Evolutionary conservation across 2,329 filamentous ascomycete species (phyloP).

Genomic region (Hymenoscyphus fructigenus): DNA sequence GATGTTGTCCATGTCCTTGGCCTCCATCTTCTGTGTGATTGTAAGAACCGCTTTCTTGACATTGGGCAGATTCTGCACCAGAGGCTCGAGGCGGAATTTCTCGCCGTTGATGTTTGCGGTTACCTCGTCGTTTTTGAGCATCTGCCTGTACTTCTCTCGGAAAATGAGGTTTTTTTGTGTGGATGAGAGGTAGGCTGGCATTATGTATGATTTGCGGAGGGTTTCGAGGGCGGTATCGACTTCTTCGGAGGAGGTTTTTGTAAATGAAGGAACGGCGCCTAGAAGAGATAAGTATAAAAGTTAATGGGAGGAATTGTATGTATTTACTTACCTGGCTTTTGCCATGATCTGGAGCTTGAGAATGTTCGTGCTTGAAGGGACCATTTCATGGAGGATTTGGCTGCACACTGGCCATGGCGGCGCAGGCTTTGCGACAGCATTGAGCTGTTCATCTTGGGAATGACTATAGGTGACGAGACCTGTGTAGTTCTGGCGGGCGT

Average conservation of each 20-base stretch:
- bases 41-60: neutral
- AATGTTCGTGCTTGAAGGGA: constrained; percentile 29
- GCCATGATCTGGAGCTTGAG: constrained; percentile 29
- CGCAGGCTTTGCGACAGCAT: constrained; percentile 15
- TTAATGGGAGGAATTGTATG: constrained; percentile 7
- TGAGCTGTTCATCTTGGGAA: neutral
- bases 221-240: constrained; percentile 52
- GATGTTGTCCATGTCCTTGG: constrained; percentile 37
- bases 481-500: neutral
- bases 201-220: constrained; percentile 59
- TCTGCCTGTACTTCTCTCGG: constrained; percentile 45
- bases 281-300: neutral
- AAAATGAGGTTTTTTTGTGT: constrained; percentile 55
- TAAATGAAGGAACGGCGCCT: constrained; percentile 39
- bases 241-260: constrained; percentile 52
- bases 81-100: constrained; percentile 33
- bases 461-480: neutral
- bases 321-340: constrained; percentile 29
- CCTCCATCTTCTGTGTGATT: constrained; percentile 17
- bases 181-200: constrained; percentile 58
- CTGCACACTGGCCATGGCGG: constrained; percentile 24
- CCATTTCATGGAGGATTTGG: constrained; percentile 13
- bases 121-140: constrained; percentile 55
- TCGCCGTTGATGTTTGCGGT: constrained; percentile 58
- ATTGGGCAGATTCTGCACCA: constrained; percentile 32